Conservation (phyloP, 2,329 filamentous ascomycete species). For the Monilinia vaccinii-corymbosi region DNA sequence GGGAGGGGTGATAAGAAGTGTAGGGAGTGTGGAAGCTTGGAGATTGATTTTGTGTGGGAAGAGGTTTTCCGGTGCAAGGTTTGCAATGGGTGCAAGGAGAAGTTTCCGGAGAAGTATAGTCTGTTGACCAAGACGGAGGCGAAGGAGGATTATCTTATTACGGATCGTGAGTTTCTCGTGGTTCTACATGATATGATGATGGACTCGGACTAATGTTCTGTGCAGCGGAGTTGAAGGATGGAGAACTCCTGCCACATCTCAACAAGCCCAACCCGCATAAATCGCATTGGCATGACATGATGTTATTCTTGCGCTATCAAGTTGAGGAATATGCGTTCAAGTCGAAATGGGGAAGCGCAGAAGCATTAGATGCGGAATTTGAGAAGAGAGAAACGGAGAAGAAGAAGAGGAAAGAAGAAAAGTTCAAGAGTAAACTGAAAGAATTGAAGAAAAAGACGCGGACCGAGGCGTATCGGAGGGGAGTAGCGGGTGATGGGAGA, state of each 20-base stretch:
- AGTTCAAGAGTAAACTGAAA: conserved; percentile 80
- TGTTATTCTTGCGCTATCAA: conserved; percentile 88
- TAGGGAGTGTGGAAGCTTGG: conserved; percentile 69
- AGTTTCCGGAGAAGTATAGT: conserved; percentile 83
- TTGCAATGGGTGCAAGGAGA: conserved; percentile 81
- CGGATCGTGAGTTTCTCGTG: conserved; percentile 59
- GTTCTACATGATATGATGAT: not conserved
- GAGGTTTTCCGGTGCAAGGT: conserved; percentile 70
- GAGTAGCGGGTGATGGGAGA: conserved; percentile 44
- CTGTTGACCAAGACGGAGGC: conserved; percentile 95
- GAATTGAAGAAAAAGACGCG: conserved; percentile 90
- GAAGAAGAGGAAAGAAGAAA: conserved; percentile 78
- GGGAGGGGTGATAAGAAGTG: conserved; percentile 63
- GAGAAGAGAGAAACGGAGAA: conserved; percentile 68
- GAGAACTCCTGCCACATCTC: conserved; percentile 76
- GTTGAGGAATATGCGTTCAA: conserved; percentile 88
- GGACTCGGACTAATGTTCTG: conserved; percentile 3
- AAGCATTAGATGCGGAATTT: conserved; percentile 82
- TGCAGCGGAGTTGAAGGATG: conserved; percentile 82
- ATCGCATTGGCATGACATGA: conserved; percentile 96
- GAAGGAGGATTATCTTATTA: conserved; percentile 88
- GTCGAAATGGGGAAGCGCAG: conserved; percentile 82
- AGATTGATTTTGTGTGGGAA: conserved; percentile 94
- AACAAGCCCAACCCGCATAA: conserved; percentile 92
- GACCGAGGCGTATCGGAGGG: conserved; percentile 78